Conservation (phyloP, 352 stramenopile genomes). For the Blastocystis sp. region DNA sequence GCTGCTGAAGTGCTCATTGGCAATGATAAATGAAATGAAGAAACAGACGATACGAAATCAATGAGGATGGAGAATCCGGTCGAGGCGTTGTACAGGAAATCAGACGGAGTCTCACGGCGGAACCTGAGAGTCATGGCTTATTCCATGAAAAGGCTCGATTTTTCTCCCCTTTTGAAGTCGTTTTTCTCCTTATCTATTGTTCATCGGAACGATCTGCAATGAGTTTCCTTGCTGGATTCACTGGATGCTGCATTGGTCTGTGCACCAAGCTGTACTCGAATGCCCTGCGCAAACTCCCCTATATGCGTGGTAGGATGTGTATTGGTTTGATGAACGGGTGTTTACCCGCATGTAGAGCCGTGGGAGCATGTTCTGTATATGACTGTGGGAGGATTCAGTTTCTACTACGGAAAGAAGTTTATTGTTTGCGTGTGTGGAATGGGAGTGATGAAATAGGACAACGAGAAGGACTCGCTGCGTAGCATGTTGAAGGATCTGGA, state of each 20-base stretch:
- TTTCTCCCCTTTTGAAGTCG: background rate
- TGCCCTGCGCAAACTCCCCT: constrained; percentile 23
- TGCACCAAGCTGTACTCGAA: constrained; percentile 31
- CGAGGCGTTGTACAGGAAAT: too few relatives aligned
- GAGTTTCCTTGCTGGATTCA: constrained; percentile 37
- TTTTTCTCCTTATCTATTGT: constrained; percentile 2
- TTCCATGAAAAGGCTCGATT: background rate
- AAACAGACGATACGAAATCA: background rate
- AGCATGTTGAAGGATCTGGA: constrained; percentile 48
- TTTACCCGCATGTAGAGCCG: background rate
- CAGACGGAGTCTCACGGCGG: too few relatives aligned
- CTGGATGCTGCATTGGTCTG: constrained; percentile 21
- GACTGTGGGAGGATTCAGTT: background rate
- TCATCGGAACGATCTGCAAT: background rate
- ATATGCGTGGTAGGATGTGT: constrained; percentile 6
- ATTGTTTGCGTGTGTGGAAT: background rate
- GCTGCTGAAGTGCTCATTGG: background rate
- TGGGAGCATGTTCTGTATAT: constrained; percentile 53
- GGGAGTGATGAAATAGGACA: too few relatives aligned
- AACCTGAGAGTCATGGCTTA: too few relatives aligned
- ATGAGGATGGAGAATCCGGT: background rate
- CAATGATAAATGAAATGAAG: background rate
- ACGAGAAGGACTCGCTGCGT: constrained; percentile 20
- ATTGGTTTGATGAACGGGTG: background rate
- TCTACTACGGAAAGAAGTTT: constrained; percentile 43